Percentiles rank a stretch among this genome's conserved stretches.
Conservation (phyloP, 352 stramenopile species). For the Globisporangium abappressorium region DNA sequence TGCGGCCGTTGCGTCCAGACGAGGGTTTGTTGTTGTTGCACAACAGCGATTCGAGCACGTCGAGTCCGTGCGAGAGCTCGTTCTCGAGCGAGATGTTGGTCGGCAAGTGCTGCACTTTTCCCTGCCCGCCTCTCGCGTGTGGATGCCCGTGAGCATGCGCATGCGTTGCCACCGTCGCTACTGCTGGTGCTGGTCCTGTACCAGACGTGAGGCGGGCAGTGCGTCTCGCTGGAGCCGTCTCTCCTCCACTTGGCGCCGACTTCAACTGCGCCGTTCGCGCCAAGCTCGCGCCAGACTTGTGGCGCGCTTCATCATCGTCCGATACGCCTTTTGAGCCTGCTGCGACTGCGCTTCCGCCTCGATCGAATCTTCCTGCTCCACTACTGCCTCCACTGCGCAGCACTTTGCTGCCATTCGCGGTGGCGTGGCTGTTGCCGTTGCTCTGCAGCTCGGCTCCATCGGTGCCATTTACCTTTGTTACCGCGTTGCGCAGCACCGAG, state of each 20-base stretch:
- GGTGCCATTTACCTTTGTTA: conserved; percentile 27
- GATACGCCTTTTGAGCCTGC: neutral
- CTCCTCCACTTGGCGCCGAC: neutral
- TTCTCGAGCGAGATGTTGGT: conserved; percentile 81
- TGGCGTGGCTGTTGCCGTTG: neutral
- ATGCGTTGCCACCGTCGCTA: conserved; percentile 23
- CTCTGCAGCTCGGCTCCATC: neutral
- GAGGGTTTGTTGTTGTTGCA: conserved; percentile 20
- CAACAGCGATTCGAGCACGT: conserved; percentile 63
- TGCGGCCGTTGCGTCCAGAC: neutral
- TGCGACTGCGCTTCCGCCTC: neutral
- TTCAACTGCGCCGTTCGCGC: conserved; percentile 6
- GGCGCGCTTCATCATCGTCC: conserved; percentile 9
- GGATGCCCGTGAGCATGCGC: conserved; percentile 21
- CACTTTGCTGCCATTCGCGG: neutral
- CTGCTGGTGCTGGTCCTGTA: neutral
- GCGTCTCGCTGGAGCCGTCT: neutral
- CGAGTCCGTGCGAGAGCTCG: conserved; percentile 57
- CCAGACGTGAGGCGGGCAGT: conserved; percentile 3
- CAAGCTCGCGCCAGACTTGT: neutral
- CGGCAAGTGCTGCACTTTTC: conserved; percentile 55
- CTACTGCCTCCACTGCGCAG: neutral
- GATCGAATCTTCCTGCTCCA: conserved; percentile 2
- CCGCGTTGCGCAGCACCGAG: conserved; percentile 50
- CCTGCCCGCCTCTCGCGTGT: conserved; percentile 17